These are phyloP conservation scores for Sclerotinia spermophila DNA, from an alignment of 2,329 filamentous ascomycete genomes.

Conservation along the genomic window DNA sequence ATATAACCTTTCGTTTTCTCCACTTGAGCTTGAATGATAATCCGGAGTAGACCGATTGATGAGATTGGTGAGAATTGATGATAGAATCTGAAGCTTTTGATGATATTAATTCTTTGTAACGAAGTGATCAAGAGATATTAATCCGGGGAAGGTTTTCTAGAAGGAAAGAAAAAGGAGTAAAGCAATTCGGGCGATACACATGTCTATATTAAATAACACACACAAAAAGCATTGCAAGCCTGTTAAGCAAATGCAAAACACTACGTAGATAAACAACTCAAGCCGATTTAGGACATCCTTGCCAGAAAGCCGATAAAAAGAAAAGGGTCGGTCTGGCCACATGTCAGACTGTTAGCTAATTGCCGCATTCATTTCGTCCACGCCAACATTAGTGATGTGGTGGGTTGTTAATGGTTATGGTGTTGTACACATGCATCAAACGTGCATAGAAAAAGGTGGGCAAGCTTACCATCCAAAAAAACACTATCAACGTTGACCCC, in stretches of 20 bases:
- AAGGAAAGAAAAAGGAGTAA: slow-evolving; percentile 3
- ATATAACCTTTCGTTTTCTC: slow-evolving; percentile 1
- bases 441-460: slow-evolving; percentile 18
- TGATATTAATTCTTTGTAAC: neutral
- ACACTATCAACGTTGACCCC: slow-evolving; percentile 10
- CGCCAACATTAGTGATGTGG: slow-evolving; percentile 21
- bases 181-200: neutral
- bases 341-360: slow-evolving; percentile 14
- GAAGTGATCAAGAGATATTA: neutral
- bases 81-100: slow-evolving; percentile 2
- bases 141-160: neutral
- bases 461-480: slow-evolving; percentile 15
- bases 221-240: slow-evolving; percentile 5
- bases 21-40: slow-evolving; percentile 11
- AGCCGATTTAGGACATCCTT: slow-evolving; percentile 10
- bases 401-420: slow-evolving; percentile 21
- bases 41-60: slow-evolving; percentile 4
- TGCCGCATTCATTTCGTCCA: slow-evolving; percentile 10
- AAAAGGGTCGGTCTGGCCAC: slow-evolving; percentile 15
- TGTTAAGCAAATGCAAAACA: neutral
- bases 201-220: slow-evolving; percentile 13
- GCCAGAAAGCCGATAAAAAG: slow-evolving; percentile 9
- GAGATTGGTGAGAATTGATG: slow-evolving; percentile 6
- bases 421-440: slow-evolving; percentile 20
- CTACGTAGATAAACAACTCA: slow-evolving; percentile 10